These are phyloP conservation scores for Fraxinus anomala DNA, from an alignment of 257 asterid genomes.

Conservation along the genomic window DNA sequence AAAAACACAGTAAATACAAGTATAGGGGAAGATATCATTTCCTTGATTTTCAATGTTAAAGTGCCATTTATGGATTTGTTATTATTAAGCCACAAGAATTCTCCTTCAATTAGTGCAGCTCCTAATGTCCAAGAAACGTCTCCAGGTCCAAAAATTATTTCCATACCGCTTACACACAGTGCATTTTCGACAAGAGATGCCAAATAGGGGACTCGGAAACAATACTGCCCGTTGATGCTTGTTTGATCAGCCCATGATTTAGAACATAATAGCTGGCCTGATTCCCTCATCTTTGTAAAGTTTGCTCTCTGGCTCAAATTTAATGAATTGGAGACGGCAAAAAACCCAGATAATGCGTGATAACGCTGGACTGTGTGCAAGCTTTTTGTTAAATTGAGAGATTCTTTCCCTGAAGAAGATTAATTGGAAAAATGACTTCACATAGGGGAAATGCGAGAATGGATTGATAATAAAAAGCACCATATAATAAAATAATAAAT, in stretches of 20 bases:
- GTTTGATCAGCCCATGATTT: conserved; percentile 38
- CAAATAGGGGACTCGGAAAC: conserved; percentile 66
- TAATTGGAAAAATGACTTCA: conserved; percentile 6
- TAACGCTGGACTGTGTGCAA: conserved; percentile 42
- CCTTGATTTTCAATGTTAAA: conserved; percentile 26
- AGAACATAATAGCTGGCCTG: conserved; percentile 53
- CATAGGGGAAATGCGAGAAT: background rate
- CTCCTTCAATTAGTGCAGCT: conserved; percentile 73
- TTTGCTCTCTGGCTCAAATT: conserved; percentile 60
- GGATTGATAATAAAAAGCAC: background rate
- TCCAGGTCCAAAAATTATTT: conserved; percentile 72
- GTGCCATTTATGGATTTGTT: conserved; percentile 27
- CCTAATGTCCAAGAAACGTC: conserved; percentile 85
- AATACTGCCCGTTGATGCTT: conserved; percentile 41
- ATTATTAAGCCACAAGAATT: conserved; percentile 45
- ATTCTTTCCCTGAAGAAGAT: conserved; percentile 49
- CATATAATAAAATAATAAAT: background rate
- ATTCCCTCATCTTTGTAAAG: conserved; percentile 51
- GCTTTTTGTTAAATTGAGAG: conserved; percentile 45
- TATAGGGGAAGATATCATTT: conserved; percentile 46
- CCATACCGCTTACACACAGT: conserved; percentile 60
- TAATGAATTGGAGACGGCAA: conserved; percentile 53
- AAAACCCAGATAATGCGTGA: conserved; percentile 79
- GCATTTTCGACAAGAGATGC: conserved; percentile 63
- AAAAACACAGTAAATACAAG: conserved; percentile 46